Conservation (phyloP, 352 stramenopile species). For the Globisporangium nagaii region DNA sequence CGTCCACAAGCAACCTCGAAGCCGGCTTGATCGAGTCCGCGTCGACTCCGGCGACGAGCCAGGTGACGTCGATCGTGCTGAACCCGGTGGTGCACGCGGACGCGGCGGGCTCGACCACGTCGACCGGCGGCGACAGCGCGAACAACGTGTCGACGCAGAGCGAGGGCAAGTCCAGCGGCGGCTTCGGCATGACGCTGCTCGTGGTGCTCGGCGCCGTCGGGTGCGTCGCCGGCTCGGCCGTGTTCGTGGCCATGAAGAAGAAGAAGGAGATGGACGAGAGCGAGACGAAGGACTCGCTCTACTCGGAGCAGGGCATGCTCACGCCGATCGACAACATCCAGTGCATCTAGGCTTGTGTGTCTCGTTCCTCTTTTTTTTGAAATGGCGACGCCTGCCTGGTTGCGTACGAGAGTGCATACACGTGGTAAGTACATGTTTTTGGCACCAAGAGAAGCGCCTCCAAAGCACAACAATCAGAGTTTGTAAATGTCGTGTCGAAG, state of each 20-base stretch:
- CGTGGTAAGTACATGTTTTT: too few relatives aligned
- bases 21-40: neutral
- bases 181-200: constrained; percentile 3
- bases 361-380: constrained; percentile 13
- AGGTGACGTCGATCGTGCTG: constrained; percentile 2
- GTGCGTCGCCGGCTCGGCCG: constrained; percentile 10
- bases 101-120: neutral
- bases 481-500: too few relatives aligned
- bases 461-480: too few relatives aligned
- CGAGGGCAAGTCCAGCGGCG: neutral
- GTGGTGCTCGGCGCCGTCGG: constrained; percentile 16
- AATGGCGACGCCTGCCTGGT: too few relatives aligned
- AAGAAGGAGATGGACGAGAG: constrained; percentile 24
- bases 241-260: constrained; percentile 31
- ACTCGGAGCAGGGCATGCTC: constrained; percentile 22
- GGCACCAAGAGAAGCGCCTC: neutral
- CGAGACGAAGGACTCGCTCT: constrained; percentile 16
- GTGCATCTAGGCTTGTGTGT: constrained; percentile 5
- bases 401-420: too few relatives aligned
- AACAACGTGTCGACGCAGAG: constrained; percentile 7
- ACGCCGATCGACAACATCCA: constrained; percentile 35
- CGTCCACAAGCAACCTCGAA: neutral
- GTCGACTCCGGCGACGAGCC: neutral
- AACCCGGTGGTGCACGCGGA: neutral
- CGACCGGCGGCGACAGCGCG: constrained; percentile 2